A percentile compares a stretch with the other conserved stretches of the same genome.
These are phyloP conservation scores for Gossypium arboreum DNA, from an alignment of 345 rosid genomes.

Conservation along the genomic window DNA sequence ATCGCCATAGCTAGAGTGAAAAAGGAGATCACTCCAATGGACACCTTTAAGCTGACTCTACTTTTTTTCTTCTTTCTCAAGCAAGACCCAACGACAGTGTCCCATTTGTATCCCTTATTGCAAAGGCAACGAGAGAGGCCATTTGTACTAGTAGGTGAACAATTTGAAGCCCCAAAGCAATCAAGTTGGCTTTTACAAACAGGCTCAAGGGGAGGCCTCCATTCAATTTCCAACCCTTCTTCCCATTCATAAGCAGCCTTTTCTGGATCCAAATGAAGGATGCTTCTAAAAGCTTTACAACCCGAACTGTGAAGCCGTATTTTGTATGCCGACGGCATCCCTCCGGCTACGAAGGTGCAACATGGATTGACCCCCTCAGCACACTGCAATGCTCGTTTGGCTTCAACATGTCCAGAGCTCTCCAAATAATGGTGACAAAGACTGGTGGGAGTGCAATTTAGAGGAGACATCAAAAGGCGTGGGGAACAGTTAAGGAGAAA, in stretches of 20 bases:
- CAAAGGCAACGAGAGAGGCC: constrained; percentile 48
- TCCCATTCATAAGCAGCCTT: constrained; percentile 45
- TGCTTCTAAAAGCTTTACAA: constrained; percentile 55
- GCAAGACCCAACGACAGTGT: constrained; percentile 36
- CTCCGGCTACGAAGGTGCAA: constrained; percentile 55
- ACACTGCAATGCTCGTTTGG: constrained; percentile 35
- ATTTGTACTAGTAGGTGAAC: constrained; percentile 26
- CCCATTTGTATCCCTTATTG: constrained; percentile 39
- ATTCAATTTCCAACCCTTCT: constrained; percentile 58
- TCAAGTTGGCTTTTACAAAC: constrained; percentile 37
- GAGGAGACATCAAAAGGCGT: constrained; percentile 49
- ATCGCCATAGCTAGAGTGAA: constrained; percentile 17
- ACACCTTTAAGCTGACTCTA: constrained; percentile 29
- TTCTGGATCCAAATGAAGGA: constrained; percentile 41
- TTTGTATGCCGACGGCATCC: constrained; percentile 65
- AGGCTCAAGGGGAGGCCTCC: constrained; percentile 50
- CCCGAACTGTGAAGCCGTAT: constrained; percentile 61
- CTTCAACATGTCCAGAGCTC: constrained; percentile 37
- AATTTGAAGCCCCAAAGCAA: constrained; percentile 44
- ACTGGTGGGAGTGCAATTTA: constrained; percentile 54
- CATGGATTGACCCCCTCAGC: constrained; percentile 38
- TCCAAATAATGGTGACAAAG: constrained; percentile 58
- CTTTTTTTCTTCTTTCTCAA: constrained; percentile 24
- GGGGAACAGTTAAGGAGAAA: constrained; percentile 64
- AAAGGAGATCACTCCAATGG: constrained; percentile 29